Evolutionary conservation across 495 filamentous ascomycete species (phyloP), one percentile per base, ranked within the genome.

Genomic region (Aspergillus cavernicola): DNA sequence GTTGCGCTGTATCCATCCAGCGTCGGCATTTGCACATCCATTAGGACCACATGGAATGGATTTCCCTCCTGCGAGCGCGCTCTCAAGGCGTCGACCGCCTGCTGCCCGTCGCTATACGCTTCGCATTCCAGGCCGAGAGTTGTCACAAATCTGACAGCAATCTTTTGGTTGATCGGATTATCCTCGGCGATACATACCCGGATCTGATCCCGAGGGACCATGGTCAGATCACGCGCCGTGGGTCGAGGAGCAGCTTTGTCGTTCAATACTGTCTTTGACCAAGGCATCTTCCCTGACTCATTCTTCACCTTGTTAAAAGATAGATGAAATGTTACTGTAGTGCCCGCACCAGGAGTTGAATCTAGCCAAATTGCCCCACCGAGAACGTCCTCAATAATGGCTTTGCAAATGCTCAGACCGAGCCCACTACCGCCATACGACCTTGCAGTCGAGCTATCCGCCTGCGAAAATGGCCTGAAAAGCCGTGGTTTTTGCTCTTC

Each of bases 1-100:
- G 91, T 96, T 10, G 90, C 90, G 63, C 95, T 87, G 68, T 96
- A 96, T n/a, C 91, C 91, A 63, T 96, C 91, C 1, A 95, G 79
- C 6, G 91, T 83, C 1, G 91, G 91, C 91, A 96, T 96, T 72
- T 95, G 90, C 26, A 92, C 89, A 66, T 96, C 91, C 91, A 96
- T 96, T 23, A 96, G 76, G 16, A 95, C 87, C 20, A 96, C 79
- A 60, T 81, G 77, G 66, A 80, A 81, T 1, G 91, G 90, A 6
- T 73, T 72, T 5, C 85, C 87, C 55, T 87, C 82, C 18, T 68
- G 70, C 1, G 86, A 84, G 52, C 80, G 85, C n/a, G 78, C 73
- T 20, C 85, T 83, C 12, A 96, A 73, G 4, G 90, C 91, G 61
- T 95, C 90, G 24, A 96, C 87, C 4, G 90, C 88, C 64, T 90